Percentiles rank a stretch among this genome's conserved stretches.
These are phyloP conservation scores for Euphrasia confusa DNA, from an alignment of 257 asterid species.

Conservation along the genomic window DNA sequence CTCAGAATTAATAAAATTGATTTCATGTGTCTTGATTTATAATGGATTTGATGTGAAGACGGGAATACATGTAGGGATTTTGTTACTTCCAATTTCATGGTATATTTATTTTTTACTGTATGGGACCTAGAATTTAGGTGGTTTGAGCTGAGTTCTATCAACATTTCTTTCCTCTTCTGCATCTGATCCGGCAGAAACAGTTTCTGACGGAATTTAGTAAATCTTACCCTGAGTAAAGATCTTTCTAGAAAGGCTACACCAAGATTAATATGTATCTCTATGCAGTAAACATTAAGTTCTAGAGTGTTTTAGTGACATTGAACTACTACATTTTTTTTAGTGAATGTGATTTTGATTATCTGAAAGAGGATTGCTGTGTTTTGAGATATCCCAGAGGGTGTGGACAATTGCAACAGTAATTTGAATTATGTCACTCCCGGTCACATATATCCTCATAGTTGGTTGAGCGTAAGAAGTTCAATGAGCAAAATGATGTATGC, in stretches of 20 bases:
- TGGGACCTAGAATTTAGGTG: conserved; percentile 1
- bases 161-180: conserved; percentile 4
- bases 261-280: neutral
- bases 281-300: neutral
- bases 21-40: conserved; percentile 7
- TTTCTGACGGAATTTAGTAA: neutral
- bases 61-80: conserved; percentile 3
- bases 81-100: conserved; percentile 6
- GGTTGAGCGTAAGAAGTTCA: conserved; percentile 4
- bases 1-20: neutral
- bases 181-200: neutral
- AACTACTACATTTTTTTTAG: neutral
- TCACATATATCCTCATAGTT: neutral
- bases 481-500: conserved; percentile 9
- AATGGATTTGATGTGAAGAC: conserved; percentile 13
- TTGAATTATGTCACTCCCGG: neutral
- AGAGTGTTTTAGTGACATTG: conserved; percentile 5
- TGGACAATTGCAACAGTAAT: neutral
- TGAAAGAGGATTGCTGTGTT: conserved; percentile 8
- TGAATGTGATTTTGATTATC: conserved; percentile 10
- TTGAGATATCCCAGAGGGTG: conserved; percentile 2
- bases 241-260: neutral
- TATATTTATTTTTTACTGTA: conserved; percentile 6
- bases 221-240: neutral
- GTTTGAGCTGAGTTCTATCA: conserved; percentile 10